A percentile compares a stretch with the other conserved stretches of the same genome.
These are phyloP conservation scores for Nicotiana rustica DNA, from an alignment of 305 asterid genomes.

Conservation along the genomic window DNA sequence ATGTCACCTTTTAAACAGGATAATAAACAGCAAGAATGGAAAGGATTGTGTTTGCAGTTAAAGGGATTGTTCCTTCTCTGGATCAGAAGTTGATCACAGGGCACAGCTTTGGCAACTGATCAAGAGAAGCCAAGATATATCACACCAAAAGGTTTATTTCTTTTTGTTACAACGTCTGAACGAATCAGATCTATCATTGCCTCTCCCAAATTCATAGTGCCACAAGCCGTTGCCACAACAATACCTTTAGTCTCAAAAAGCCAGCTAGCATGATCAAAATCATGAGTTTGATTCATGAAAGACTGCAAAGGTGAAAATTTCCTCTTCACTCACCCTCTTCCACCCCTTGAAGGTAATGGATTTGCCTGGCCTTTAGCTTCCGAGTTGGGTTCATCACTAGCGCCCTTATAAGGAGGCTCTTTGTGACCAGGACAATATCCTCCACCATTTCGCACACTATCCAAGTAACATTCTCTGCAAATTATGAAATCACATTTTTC, in stretches of 20 bases:
- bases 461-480: conserved; percentile 75
- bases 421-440: conserved; percentile 88
- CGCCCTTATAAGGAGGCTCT: conserved; percentile 60
- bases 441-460: conserved; percentile 55
- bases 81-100: conserved; percentile 92
- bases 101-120: conserved; percentile 86
- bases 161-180: conserved; percentile 72
- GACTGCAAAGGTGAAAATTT: conserved; percentile 84
- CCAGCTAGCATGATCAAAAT: conserved; percentile 85
- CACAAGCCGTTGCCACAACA: conserved; percentile 91
- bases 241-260: conserved; percentile 90
- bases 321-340: conserved; percentile 60
- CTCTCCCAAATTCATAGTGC: conserved; percentile 68
- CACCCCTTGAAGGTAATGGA: conserved; percentile 68
- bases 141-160: conserved; percentile 90
- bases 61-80: conserved; percentile 87
- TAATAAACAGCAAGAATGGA: conserved; percentile 89
- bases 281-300: conserved; percentile 82
- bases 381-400: conserved; percentile 49
- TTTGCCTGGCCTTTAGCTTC: conserved; percentile 73
- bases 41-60: conserved; percentile 87
- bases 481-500: conserved; percentile 80
- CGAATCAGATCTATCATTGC: conserved; percentile 61
- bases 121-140: conserved; percentile 85
- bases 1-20: conserved; percentile 82